A percentile compares a stretch with the other conserved stretches of the same genome.
Conservation (phyloP, 2,329 filamentous ascomycete genomes). For the Hyphodiscus sp. region DNA sequence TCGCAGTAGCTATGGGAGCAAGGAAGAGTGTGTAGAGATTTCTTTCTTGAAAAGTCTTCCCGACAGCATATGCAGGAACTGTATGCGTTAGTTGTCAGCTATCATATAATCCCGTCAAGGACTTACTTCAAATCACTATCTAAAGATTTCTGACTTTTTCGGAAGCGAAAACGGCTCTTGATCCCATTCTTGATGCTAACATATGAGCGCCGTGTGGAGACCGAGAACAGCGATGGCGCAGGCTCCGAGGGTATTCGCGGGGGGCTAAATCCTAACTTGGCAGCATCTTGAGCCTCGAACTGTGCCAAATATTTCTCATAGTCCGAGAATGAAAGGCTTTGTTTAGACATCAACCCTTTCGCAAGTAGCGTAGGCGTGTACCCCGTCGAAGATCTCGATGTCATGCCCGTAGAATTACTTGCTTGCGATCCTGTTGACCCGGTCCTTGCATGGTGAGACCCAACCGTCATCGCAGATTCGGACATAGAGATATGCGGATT, state of each 20-base stretch:
- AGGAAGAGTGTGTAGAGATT: constrained; percentile 42
- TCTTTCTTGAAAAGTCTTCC: constrained; percentile 42
- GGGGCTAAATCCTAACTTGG: constrained; percentile 6
- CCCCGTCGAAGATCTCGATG: constrained; percentile 24
- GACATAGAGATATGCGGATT: constrained; percentile 14
- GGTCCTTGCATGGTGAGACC: constrained; percentile 21
- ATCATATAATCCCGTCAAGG: not conserved
- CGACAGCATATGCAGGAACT: constrained; percentile 54
- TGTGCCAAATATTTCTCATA: constrained; percentile 27
- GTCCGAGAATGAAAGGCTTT: constrained; percentile 26
- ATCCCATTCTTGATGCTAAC: constrained; percentile 24
- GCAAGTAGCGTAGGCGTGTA: constrained; percentile 1
- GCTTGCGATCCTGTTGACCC: constrained; percentile 22
- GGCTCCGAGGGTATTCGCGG: constrained; percentile 16
- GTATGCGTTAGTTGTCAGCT: constrained; percentile 9
- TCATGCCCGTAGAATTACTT: constrained; percentile 24
- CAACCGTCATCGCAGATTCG: constrained; percentile 20
- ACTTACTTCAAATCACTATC: constrained; percentile 23
- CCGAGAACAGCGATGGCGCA: constrained; percentile 26
- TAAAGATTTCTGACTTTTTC: constrained; percentile 12
- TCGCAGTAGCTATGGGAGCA: constrained; percentile 55
- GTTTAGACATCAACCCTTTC: constrained; percentile 14
- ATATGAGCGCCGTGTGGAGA: constrained; percentile 24
- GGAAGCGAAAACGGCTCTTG: constrained; percentile 18
- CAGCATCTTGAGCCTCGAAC: constrained; percentile 13